phyloP scores from a whole-genome alignment of 306 rosid genomes.

The Cicer pinnatifidum region DNA sequence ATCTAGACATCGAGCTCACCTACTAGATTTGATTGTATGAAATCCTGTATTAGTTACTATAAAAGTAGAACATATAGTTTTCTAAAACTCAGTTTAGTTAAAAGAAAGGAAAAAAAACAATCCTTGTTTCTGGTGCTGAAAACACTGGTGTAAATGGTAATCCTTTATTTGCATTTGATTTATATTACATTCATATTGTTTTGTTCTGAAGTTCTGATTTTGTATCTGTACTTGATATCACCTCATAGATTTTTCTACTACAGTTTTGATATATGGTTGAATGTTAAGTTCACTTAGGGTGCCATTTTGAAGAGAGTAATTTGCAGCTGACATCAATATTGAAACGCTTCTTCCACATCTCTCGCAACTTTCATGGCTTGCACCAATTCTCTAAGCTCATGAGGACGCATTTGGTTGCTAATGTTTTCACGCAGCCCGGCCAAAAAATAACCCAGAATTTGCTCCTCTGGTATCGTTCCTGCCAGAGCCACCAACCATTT shows the following conservation, averaged over 20 bases:
- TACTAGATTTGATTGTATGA: background rate
- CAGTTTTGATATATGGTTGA: slow-evolving; percentile 14
- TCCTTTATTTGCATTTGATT: slow-evolving; percentile 20
- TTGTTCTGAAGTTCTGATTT: slow-evolving; percentile 30
- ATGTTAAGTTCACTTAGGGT: background rate
- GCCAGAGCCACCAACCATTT: too few species aligned
- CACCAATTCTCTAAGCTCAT: too few species aligned
- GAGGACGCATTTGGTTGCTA: too few species aligned
- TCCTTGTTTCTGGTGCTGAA: background rate
- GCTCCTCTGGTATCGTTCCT: too few species aligned
- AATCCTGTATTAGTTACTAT: background rate
- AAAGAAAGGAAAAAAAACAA: background rate
- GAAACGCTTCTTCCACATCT: too few species aligned
- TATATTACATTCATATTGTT: slow-evolving; percentile 7
- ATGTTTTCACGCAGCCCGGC: too few species aligned
- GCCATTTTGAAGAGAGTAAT: background rate
- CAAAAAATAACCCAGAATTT: too few species aligned
- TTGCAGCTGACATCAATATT: background rate
- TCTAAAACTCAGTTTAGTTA: slow-evolving; percentile 20
- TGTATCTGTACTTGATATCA: background rate
- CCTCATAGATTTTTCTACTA: slow-evolving; percentile 15
- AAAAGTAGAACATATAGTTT: slow-evolving; percentile 12
- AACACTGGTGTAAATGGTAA: background rate
- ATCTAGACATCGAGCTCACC: background rate
- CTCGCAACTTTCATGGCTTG: too few species aligned